phyloP scores from a whole-genome alignment of 441 rosid genomes.

The Bocquillonia castaneifolia region DNA sequence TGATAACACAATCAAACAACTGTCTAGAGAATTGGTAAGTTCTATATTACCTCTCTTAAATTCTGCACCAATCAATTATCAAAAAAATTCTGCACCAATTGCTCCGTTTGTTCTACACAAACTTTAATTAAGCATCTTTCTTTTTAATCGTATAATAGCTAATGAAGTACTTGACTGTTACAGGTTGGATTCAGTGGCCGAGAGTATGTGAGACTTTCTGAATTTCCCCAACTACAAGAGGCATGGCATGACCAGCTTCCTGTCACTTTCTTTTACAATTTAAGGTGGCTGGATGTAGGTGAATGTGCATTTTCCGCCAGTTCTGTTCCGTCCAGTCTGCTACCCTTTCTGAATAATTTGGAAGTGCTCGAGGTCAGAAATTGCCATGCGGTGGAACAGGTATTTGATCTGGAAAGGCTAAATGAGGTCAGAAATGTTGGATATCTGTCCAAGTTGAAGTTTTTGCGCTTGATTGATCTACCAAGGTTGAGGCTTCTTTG shows the following conservation, averaged over 20 bases:
- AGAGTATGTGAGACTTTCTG: constrained; percentile 11
- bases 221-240: constrained; percentile 8
- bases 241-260: constrained; percentile 13
- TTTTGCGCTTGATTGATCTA: constrained; percentile 10
- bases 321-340: constrained; percentile 12
- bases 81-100: too few species aligned
- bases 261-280: neutral
- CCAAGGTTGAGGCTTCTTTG: constrained; percentile 13
- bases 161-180: neutral
- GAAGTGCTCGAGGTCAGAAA: constrained; percentile 11
- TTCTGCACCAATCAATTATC: neutral
- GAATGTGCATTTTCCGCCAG: neutral
- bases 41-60: too few species aligned
- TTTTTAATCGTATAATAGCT: neutral
- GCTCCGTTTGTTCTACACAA: too few species aligned
- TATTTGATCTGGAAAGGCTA: constrained; percentile 7
- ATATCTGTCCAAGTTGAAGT: neutral
- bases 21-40: constrained; percentile 1
- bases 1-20: neutral
- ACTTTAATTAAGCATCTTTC: too few species aligned
- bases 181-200: constrained; percentile 12
- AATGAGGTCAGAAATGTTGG: neutral
- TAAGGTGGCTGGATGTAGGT: constrained; percentile 5
- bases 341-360: constrained; percentile 3
- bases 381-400: constrained; percentile 15